Percentiles rank a stretch among this genome's conserved stretches.
These are phyloP conservation scores for Eucalyptus erythrocorys DNA, from an alignment of 345 rosid genomes.

Conservation along the genomic window DNA sequence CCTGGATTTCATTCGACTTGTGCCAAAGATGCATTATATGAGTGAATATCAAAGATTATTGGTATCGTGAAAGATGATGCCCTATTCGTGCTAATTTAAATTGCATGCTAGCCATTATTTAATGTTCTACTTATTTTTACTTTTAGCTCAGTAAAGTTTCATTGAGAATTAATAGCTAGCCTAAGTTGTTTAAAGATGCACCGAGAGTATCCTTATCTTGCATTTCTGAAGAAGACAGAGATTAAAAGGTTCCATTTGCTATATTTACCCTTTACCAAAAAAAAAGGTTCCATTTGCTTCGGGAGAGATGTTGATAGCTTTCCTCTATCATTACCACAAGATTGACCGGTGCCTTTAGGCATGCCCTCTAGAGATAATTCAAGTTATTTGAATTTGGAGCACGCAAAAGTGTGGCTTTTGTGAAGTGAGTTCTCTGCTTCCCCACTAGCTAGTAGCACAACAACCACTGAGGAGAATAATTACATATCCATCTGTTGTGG, in stretches of 20 bases:
- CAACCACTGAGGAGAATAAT: background rate
- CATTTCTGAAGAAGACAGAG: slow-evolving; percentile 52
- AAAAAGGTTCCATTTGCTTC: slow-evolving; percentile 29
- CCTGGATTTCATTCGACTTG: background rate
- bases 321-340: background rate
- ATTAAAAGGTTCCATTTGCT: slow-evolving; percentile 30
- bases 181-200: background rate
- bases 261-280: too few relatives aligned
- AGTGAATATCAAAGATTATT: background rate
- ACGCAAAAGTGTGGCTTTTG: background rate
- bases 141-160: background rate
- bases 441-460: background rate
- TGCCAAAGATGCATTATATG: background rate
- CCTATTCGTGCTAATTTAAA: background rate
- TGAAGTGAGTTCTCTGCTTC: background rate
- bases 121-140: background rate
- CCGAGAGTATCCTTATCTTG: slow-evolving; percentile 14
- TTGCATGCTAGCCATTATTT: background rate
- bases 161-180: background rate
- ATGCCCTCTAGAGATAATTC: background rate
- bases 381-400: background rate
- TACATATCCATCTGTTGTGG: background rate
- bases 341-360: background rate
- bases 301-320: background rate
- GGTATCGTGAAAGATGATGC: background rate